Evolutionary conservation across 805 yeast species (phyloP).

Genomic region (Saccharomycopsis sp.): DNA sequence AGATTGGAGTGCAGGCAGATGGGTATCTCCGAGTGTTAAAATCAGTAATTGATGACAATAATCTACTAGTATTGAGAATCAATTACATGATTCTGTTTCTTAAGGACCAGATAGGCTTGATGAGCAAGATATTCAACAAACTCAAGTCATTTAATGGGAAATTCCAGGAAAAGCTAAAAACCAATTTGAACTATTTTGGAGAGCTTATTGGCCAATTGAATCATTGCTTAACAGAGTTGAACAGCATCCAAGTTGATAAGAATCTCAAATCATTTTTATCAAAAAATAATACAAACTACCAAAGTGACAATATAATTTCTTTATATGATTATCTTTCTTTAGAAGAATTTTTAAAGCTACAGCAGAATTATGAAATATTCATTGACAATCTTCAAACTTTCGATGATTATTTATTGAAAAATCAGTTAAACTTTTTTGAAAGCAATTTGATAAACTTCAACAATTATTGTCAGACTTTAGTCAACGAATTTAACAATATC

Average conservation of each 20-base stretch:
- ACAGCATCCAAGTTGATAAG: constrained; percentile 8
- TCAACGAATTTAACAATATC: constrained; percentile 11
- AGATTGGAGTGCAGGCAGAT: constrained; percentile 11
- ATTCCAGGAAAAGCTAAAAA: constrained; percentile 10
- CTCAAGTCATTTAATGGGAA: constrained; percentile 9
- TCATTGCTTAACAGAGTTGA: constrained; percentile 9
- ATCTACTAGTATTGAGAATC: constrained; percentile 14
- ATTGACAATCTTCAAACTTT: constrained; percentile 5
- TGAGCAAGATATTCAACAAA: constrained; percentile 11
- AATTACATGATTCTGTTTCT: constrained; percentile 17
- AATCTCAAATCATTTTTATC: constrained; percentile 3
- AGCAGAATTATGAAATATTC: constrained; percentile 15
- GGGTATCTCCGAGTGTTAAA: constrained; percentile 10
- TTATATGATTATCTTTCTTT: constrained; percentile 16
- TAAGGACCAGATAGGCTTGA: constrained; percentile 13
- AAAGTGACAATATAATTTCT: constrained; percentile 1
- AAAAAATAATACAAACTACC: neutral
- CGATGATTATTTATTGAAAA: constrained; percentile 3
- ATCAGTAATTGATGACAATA: constrained; percentile 13
- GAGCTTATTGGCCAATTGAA: constrained; percentile 9
- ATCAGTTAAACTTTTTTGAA: constrained; percentile 16
- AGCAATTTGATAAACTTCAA: constrained; percentile 11
- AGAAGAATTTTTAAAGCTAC: constrained; percentile 16
- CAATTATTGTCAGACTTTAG: constrained; percentile 11
- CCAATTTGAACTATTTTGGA: constrained; percentile 8